Conservation (phyloP, 2,329 filamentous ascomycete genomes). For the Monosporascus sp. region DNA sequence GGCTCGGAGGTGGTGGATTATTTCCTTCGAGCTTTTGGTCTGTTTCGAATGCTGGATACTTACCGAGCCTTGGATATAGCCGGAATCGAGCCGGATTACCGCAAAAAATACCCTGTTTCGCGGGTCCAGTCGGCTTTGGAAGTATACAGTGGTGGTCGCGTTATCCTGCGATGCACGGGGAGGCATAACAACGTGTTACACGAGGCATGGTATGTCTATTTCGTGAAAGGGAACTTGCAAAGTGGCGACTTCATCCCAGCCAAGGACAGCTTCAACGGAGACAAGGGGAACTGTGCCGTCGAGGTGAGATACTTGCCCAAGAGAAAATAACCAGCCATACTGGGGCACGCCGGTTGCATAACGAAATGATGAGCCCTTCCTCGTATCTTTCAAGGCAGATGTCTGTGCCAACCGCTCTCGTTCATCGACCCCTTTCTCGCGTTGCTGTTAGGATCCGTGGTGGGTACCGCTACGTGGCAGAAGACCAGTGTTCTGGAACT, state of each 20-base stretch:
- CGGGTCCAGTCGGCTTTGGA: slow-evolving; percentile 37
- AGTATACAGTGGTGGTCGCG: slow-evolving; percentile 37
- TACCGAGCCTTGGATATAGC: slow-evolving; percentile 32
- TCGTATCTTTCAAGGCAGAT: too few relatives aligned
- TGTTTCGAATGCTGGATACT: slow-evolving; percentile 38
- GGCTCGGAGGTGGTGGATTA: slow-evolving; percentile 41
- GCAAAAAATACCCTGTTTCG: slow-evolving; percentile 35
- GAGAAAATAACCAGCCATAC: slow-evolving; percentile 6
- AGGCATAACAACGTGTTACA: slow-evolving; percentile 34
- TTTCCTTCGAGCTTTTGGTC: slow-evolving; percentile 34
- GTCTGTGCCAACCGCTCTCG: too few relatives aligned
- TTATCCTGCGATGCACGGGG: slow-evolving; percentile 38
- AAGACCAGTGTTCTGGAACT: too few relatives aligned
- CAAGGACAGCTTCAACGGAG: slow-evolving; percentile 30
- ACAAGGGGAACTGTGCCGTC: slow-evolving; percentile 33
- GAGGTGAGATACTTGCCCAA: slow-evolving; percentile 37
- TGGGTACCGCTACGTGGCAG: too few relatives aligned
- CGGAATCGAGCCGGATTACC: slow-evolving; percentile 30
- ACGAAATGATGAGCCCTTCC: too few relatives aligned
- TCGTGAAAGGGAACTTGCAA: slow-evolving; percentile 46
- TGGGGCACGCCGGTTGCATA: not conserved
- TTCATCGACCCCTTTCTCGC: too few relatives aligned
- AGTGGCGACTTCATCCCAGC: slow-evolving; percentile 42
- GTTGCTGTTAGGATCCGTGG: too few relatives aligned
- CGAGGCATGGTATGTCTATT: slow-evolving; percentile 49